phyloP scores from a whole-genome alignment of 2,329 filamentous ascomycete genomes.

The Neophaeococcomyces aloes region DNA sequence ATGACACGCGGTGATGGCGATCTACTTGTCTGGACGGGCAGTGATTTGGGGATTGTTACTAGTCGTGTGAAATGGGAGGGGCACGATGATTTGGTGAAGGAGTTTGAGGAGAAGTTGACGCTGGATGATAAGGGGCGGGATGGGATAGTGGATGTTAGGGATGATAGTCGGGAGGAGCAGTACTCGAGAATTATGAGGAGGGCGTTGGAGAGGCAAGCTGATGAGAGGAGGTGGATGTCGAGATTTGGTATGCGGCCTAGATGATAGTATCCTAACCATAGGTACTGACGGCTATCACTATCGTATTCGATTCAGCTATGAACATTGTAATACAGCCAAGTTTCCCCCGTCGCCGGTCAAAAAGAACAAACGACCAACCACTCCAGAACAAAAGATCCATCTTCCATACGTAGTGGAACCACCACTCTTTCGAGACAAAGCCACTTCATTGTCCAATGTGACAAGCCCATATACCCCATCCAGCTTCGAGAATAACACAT shows the following conservation, averaged over 20 bases:
- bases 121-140: constrained; percentile 25
- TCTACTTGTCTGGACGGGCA: constrained; percentile 78
- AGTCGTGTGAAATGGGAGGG: constrained; percentile 26
- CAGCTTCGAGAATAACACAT: too few relatives aligned
- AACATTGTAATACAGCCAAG: too few relatives aligned
- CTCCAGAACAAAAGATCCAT: too few relatives aligned
- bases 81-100: constrained; percentile 27
- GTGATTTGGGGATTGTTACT: constrained; percentile 57
- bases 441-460: too few relatives aligned
- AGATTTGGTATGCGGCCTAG: constrained; percentile 45
- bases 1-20: constrained; percentile 60
- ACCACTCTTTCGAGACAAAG: too few relatives aligned
- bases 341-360: too few relatives aligned
- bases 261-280: too few relatives aligned
- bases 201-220: constrained; percentile 65
- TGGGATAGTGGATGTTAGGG: constrained; percentile 22
- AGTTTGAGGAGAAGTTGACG: constrained; percentile 30
- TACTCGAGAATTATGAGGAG: constrained; percentile 64
- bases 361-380: too few relatives aligned
- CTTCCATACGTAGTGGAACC: too few relatives aligned
- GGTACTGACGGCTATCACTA: too few relatives aligned
- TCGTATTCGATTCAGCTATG: too few relatives aligned
- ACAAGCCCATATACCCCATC: too few relatives aligned
- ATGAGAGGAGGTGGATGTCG: constrained; percentile 65
- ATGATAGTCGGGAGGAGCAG: constrained; percentile 39